A percentile compares a stretch with the other conserved stretches of the same genome.
Evolutionary conservation across 2,329 filamentous ascomycete species (phyloP).

Genomic region (Calonectria pteridis): DNA sequence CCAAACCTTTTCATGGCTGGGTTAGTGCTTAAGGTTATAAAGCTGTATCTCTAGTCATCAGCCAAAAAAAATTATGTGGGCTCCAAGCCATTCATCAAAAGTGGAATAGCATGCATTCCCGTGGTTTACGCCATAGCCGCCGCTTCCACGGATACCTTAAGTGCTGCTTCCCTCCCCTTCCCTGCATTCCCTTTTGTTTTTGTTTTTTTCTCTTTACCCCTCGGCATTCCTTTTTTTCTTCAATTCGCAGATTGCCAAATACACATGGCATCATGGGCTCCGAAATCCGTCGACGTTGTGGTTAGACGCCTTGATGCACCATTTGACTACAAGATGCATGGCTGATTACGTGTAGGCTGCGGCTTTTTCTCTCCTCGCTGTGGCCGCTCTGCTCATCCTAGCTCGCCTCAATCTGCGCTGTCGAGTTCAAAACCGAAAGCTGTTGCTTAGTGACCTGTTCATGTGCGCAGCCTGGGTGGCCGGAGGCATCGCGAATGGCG

Average conservation of each 20-base stretch:
- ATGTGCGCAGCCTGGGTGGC: not conserved
- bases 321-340: not conserved
- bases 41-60: not conserved
- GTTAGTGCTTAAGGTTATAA: not conserved
- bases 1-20: not conserved
- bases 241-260: not conserved
- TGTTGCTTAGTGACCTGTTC: not conserved
- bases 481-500: not conserved
- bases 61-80: not conserved
- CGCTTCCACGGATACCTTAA: not conserved
- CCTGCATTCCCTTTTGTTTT: not conserved
- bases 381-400: not conserved
- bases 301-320: not conserved
- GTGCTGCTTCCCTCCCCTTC: not conserved
- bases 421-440: not conserved
- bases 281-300: not conserved
- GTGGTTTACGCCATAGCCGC: not conserved
- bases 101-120: not conserved
- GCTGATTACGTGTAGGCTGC: not conserved
- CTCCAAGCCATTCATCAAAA: not conserved
- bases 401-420: not conserved
- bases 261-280: not conserved
- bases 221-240: not conserved
- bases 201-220: not conserved
- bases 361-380: not conserved